Evolutionary conservation across 306 rosid species (phyloP).

Genomic region (Aeschynomene evenia): DNA sequence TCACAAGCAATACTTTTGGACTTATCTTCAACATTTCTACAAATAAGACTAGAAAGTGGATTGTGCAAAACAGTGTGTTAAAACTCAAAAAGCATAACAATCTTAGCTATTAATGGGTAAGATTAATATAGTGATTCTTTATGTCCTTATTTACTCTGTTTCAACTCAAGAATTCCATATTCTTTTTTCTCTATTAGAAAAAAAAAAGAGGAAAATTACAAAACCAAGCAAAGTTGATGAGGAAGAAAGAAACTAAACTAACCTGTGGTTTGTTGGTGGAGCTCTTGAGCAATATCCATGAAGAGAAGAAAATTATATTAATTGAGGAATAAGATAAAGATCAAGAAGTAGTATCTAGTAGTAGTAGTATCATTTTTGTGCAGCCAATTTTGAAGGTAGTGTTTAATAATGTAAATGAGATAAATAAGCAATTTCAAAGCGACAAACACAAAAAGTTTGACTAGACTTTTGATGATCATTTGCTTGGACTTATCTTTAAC

Average conservation of each 20-base stretch:
- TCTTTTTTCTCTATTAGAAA: background rate
- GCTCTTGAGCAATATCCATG: constrained; percentile 50
- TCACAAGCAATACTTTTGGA: background rate
- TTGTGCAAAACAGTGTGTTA: background rate
- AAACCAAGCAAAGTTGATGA: background rate
- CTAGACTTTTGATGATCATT: background rate
- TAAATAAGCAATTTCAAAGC: background rate
- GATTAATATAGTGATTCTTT: background rate
- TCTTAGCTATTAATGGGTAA: too few species aligned
- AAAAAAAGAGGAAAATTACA: background rate
- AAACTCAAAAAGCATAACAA: background rate
- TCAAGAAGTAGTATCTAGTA: too few species aligned
- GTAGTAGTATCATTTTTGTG: background rate
- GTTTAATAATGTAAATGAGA: too few species aligned
- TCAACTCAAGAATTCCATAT: constrained; percentile 3
- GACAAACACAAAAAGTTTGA: constrained; percentile 24
- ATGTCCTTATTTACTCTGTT: background rate
- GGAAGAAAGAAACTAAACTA: too few species aligned
- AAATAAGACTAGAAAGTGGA: background rate
- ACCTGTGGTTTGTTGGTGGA: constrained; percentile 48
- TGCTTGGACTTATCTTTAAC: background rate
- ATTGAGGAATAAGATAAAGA: background rate
- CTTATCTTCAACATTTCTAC: background rate
- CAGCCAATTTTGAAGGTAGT: constrained; percentile 16
- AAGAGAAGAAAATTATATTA: background rate